These are phyloP conservation scores for Coemansia sp. DNA, from an alignment of 192 early-diverging fungal species.

Conservation along the genomic window DNA sequence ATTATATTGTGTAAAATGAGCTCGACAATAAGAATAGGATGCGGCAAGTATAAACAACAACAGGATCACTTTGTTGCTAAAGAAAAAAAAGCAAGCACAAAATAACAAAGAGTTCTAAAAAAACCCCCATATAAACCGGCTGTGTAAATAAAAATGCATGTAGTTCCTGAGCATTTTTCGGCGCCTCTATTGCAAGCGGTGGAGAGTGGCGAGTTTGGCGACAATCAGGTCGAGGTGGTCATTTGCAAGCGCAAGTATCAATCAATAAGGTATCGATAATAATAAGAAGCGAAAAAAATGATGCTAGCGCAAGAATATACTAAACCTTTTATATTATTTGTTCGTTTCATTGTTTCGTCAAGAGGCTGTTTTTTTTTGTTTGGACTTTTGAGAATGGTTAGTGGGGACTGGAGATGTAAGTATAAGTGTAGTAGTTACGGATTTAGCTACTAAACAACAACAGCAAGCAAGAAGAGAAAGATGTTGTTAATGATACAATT, in stretches of 20 bases:
- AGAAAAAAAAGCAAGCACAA: not conserved
- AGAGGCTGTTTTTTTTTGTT: not conserved
- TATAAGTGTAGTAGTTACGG: not conserved
- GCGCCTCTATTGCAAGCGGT: slow-evolving; percentile 66
- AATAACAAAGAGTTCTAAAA: not conserved
- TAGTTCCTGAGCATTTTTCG: slow-evolving; percentile 77
- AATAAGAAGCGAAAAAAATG: slow-evolving; percentile 22
- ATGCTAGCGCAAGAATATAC: not conserved
- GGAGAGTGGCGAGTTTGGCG: slow-evolving; percentile 59
- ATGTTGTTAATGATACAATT: not conserved
- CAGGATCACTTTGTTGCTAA: too few relatives aligned
- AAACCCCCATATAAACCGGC: not conserved
- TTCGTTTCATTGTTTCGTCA: not conserved
- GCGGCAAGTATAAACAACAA: slow-evolving; percentile 24
- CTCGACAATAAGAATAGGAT: slow-evolving; percentile 41
- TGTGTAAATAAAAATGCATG: not conserved
- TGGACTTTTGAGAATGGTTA: slow-evolving; percentile 13
- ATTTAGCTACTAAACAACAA: not conserved
- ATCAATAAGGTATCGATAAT: slow-evolving; percentile 39
- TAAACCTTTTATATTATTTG: not conserved
- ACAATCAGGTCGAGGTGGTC: slow-evolving; percentile 62
- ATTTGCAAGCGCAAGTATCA: slow-evolving; percentile 53
- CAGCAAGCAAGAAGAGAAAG: not conserved
- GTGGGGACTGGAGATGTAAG: slow-evolving; percentile 60
- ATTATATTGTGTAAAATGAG: slow-evolving; percentile 1